Conservation (phyloP, 2,329 filamentous ascomycete species). For the Ophiocordyceps polyrhachis-furcata region DNA sequence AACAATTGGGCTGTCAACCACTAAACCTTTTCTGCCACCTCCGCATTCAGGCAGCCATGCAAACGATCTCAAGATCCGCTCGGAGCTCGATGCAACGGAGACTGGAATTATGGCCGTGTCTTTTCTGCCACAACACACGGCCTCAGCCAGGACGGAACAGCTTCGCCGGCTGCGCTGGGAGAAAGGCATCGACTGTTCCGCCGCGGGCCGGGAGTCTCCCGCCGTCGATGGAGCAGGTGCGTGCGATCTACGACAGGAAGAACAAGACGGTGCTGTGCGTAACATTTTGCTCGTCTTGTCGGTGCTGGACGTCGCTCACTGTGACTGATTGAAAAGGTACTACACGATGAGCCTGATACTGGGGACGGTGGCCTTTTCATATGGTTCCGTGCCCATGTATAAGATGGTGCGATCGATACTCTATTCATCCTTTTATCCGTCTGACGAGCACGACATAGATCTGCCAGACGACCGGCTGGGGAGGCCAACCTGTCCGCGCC, state of each 20-base stretch:
- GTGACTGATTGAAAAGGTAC: slow-evolving; percentile 26
- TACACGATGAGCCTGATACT: slow-evolving; percentile 63
- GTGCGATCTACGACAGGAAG: slow-evolving; percentile 43
- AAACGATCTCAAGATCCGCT: slow-evolving; percentile 16
- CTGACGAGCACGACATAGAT: slow-evolving; percentile 24
- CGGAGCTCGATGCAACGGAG: slow-evolving; percentile 11
- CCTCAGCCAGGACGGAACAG: slow-evolving; percentile 8
- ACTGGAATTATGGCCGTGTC: slow-evolving; percentile 17
- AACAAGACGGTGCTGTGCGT: slow-evolving; percentile 40
- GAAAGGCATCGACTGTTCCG: slow-evolving; percentile 13
- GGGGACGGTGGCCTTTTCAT: slow-evolving; percentile 61
- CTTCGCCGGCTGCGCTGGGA: slow-evolving; percentile 11
- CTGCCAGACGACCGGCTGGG: slow-evolving; percentile 77
- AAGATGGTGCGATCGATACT: slow-evolving; percentile 46
- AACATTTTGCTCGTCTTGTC: slow-evolving; percentile 1
- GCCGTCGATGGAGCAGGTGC: slow-evolving; percentile 41
- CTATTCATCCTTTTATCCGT: background rate
- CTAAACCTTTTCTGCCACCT: background rate
- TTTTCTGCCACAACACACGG: slow-evolving; percentile 17
- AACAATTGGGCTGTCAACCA: too few species aligned
- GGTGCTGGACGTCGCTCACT: slow-evolving; percentile 5
- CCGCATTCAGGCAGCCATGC: slow-evolving; percentile 22
- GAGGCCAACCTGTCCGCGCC: slow-evolving; percentile 77
- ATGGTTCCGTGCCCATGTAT: slow-evolving; percentile 71
- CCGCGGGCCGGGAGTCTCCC: slow-evolving; percentile 7